Evolutionary conservation across 441 rosid species (phyloP).

Genomic region (Kokia cookei): DNA sequence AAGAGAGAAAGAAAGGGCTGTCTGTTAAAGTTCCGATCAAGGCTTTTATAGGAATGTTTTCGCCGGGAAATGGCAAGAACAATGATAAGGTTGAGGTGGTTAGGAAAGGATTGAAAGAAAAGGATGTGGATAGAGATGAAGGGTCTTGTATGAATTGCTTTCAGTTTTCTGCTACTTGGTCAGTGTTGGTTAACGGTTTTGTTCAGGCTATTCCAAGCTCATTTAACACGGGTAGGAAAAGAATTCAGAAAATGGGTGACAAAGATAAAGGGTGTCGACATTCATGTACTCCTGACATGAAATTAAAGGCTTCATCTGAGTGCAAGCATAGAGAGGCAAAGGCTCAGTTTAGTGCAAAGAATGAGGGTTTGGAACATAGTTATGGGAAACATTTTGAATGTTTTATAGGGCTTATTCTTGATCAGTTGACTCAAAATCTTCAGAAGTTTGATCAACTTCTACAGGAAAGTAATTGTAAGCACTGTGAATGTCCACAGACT

Average conservation of each 20-base stretch:
- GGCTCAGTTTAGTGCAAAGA: conserved; percentile 12
- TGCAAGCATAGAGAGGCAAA: conserved; percentile 24
- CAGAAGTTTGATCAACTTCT: conserved; percentile 61
- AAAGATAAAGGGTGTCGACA: conserved; percentile 30
- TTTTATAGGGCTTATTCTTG: conserved; percentile 52
- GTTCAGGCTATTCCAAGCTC: conserved; percentile 68
- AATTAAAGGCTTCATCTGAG: conserved; percentile 24
- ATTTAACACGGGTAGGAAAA: conserved; percentile 51
- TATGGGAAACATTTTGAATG: conserved; percentile 51
- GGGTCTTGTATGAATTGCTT: conserved; percentile 71
- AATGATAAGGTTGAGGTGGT: conserved; percentile 22
- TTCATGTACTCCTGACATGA: conserved; percentile 21
- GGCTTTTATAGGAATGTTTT: conserved; percentile 49
- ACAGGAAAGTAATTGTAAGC: conserved; percentile 27
- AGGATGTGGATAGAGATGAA: conserved; percentile 37
- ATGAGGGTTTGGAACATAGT: conserved; percentile 12
- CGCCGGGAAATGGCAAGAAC: conserved; percentile 33
- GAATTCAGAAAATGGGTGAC: conserved; percentile 34
- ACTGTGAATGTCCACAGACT: conserved; percentile 21
- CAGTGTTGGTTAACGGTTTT: conserved; percentile 68
- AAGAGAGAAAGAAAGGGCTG: conserved; percentile 55
- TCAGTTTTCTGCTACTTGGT: conserved; percentile 74
- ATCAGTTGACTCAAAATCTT: conserved; percentile 61
- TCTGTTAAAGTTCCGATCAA: conserved; percentile 61
- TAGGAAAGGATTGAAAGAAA: conserved; percentile 40